Evolutionary conservation across 768 basidiomycete genomes (phyloP), one percentile per base, ranked within the genome.

Genomic region (Hericium alpestre): DNA sequence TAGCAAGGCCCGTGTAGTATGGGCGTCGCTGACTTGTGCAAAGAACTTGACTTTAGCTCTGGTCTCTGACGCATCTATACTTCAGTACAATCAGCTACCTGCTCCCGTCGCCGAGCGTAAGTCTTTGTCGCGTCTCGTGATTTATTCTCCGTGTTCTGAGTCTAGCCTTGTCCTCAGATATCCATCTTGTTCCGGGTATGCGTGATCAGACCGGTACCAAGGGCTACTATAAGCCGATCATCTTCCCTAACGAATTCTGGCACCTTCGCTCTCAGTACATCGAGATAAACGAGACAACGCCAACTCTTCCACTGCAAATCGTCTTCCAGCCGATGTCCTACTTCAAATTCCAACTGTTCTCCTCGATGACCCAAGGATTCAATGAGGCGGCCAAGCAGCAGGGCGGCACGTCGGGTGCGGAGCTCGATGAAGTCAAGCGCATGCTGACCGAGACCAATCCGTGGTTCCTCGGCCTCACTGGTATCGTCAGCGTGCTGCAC

Each of bases 161-260:
- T 53, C 55, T 32, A 4, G 2, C 32, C 32, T 4, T 32, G 7
- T 10, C 32, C 32, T 32, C 64, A 87, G 89, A 89, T 68, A 68
- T 93, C 49, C 72, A 82, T 54, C 66, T 93, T 41, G 73, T 86
- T 40, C 76, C 80, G 4, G 75, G 72, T 23, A 64, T 74, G 56
- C 81, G 87, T 39, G 87, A 90, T 60, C 70, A 78, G 39, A 80
- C 81, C 22, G 85, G 86, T 4, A 78, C 76, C 2, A 78, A 77
- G 58, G 87, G 82, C 3, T 81, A 77, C 60, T 93, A 94, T 77
- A 87, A 83, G 65, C 95, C 95, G 9, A 84, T 94, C 58, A 67
- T 97, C 39, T 98, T 87, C 70, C 82, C 91, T 13, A 98, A 98
- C 66, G 93, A 96, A 66, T 97, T 97, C 71, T 97, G 95, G 93